Evolutionary conservation across 1,284 basidiomycete genomes (phyloP).

Genomic region (Cutaneotrichosporon sp.): DNA sequence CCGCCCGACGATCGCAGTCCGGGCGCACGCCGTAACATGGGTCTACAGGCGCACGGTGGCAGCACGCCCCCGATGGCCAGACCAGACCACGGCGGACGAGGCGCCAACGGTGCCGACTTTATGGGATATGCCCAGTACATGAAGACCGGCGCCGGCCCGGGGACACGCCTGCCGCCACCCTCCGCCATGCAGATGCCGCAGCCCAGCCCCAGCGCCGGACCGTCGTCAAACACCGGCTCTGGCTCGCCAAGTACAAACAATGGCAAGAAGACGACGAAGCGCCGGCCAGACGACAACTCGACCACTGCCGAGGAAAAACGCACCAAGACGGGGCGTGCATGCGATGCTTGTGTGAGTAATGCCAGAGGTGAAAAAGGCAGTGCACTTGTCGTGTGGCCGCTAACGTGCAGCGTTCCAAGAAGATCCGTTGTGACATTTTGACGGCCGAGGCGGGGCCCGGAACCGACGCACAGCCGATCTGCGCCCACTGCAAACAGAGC

Average conservation of each 20-base stretch:
- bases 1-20: too few species aligned
- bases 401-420: constrained; percentile 63
- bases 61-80: too few species aligned
- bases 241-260: not conserved
- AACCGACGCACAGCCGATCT: constrained; percentile 31
- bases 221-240: too few species aligned
- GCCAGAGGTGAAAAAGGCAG: not conserved
- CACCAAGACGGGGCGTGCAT: constrained; percentile 47
- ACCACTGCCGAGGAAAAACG: constrained; percentile 31
- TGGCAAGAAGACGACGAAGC: constrained; percentile 29
- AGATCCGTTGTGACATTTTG: constrained; percentile 61
- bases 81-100: too few species aligned
- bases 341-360: constrained; percentile 45
- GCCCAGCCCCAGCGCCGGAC: too few species aligned
- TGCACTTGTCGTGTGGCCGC: constrained; percentile 1
- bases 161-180: too few species aligned
- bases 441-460: constrained; percentile 6
- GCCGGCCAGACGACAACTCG: constrained; percentile 6
- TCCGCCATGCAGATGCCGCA: too few species aligned
- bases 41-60: too few species aligned
- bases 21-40: too few species aligned
- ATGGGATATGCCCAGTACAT: too few species aligned
- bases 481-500: constrained; percentile 58
- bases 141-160: too few species aligned
- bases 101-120: too few species aligned